phyloP scores from a whole-genome alignment of 306 rosid genomes.

The Prunus dulcis region DNA sequence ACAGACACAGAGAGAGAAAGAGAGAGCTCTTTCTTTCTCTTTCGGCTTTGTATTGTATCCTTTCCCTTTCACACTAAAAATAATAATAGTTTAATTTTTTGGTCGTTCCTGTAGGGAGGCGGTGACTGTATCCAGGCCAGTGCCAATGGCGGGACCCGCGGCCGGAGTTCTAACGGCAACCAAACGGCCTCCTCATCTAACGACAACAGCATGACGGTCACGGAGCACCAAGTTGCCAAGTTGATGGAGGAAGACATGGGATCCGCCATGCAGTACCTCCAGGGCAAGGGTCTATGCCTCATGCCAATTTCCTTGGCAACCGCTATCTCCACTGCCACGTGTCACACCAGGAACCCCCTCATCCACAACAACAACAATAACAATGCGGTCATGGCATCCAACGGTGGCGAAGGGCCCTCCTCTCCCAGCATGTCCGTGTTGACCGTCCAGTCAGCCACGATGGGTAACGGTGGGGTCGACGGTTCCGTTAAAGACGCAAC shows the following conservation, averaged over 20 bases:
- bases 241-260: slow-evolving; percentile 99
- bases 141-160: slow-evolving; percentile 29
- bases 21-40: neutral
- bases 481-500: slow-evolving; percentile 58
- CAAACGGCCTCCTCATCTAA: slow-evolving; percentile 46
- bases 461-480: slow-evolving; percentile 44
- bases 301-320: slow-evolving; percentile 97
- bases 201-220: slow-evolving; percentile 69
- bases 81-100: neutral
- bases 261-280: slow-evolving; percentile 96
- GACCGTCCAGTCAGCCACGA: slow-evolving; percentile 65
- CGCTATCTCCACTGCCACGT: slow-evolving; percentile 84
- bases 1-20: no score
- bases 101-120: slow-evolving; percentile 53
- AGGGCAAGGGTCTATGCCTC: slow-evolving; percentile 94
- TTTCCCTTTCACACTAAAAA: neutral
- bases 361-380: slow-evolving; percentile 11
- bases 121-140: slow-evolving; percentile 65
- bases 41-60: neutral
- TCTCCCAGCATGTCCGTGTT: slow-evolving; percentile 84
- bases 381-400: slow-evolving; percentile 29
- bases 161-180: slow-evolving; percentile 26
- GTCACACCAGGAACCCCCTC: slow-evolving; percentile 64
- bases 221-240: slow-evolving; percentile 94
- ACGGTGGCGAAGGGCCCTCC: slow-evolving; percentile 72